Evolutionary conservation across 306 rosid genomes (phyloP).

Genomic region (Prinsepia uniflora): DNA sequence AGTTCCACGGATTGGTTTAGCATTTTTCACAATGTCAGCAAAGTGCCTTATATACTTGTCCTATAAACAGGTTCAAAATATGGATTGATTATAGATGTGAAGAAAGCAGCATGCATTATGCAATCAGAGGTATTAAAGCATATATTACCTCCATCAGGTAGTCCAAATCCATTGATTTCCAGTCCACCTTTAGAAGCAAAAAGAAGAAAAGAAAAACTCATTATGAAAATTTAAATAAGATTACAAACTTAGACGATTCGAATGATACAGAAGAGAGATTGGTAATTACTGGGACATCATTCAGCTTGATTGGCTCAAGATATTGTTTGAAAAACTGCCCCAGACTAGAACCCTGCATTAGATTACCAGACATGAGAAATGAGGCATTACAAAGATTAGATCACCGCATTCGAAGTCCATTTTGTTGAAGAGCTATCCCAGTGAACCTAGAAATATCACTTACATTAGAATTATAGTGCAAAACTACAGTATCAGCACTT

Average conservation of each 20-base stretch:
- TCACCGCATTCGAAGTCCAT: background rate
- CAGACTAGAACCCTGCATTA: conserved; percentile 84
- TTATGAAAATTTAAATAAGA: conserved; percentile 21
- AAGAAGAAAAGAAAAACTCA: conserved; percentile 23
- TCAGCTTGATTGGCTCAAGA: conserved; percentile 91
- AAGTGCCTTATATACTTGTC: conserved; percentile 59
- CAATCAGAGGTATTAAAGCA: conserved; percentile 11
- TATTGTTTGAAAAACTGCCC: conserved; percentile 86
- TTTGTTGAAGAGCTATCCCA: background rate
- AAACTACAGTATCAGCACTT: background rate
- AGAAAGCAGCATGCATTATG: conserved; percentile 13
- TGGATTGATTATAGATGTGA: conserved; percentile 18
- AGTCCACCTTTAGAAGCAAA: conserved; percentile 57
- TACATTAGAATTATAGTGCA: background rate
- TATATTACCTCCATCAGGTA: conserved; percentile 77
- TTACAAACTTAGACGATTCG: background rate
- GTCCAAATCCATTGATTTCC: conserved; percentile 87
- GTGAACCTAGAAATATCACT: background rate
- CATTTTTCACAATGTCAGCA: conserved; percentile 54
- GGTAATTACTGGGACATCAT: conserved; percentile 59
- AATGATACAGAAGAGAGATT: background rate
- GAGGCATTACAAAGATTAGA: conserved; percentile 13
- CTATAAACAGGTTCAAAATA: conserved; percentile 38
- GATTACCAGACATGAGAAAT: conserved; percentile 14
- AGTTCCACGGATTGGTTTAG: conserved; percentile 63